Percentiles rank a stretch among this genome's conserved stretches.
These are phyloP conservation scores for Yamadazyma kitorensis DNA, from an alignment of 805 yeast species.

Conservation along the genomic window DNA sequence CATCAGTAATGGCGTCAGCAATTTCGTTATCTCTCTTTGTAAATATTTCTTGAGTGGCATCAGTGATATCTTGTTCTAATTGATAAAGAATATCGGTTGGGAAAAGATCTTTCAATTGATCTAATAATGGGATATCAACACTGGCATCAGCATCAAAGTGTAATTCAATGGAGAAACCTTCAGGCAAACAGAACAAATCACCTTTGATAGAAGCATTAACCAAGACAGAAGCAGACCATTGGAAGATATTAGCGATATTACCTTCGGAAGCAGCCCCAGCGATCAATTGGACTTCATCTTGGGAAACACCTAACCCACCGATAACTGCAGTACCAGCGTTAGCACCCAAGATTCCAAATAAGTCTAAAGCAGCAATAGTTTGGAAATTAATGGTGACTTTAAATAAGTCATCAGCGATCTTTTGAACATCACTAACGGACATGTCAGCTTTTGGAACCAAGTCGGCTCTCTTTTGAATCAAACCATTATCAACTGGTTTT, in stretches of 20 bases:
- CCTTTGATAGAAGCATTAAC: slow-evolving; percentile 17
- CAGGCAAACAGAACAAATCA: slow-evolving; percentile 25
- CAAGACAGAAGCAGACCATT: slow-evolving; percentile 24
- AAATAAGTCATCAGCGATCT: slow-evolving; percentile 18
- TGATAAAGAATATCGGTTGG: slow-evolving; percentile 8
- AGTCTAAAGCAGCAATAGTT: slow-evolving; percentile 14
- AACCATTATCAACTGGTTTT: background rate
- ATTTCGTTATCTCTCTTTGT: slow-evolving; percentile 8
- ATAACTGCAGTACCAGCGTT: slow-evolving; percentile 21
- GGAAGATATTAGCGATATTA: slow-evolving; percentile 15
- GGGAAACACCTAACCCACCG: slow-evolving; percentile 15
- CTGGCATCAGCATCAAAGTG: slow-evolving; percentile 6
- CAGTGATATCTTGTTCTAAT: slow-evolving; percentile 8
- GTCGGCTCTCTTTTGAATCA: slow-evolving; percentile 10
- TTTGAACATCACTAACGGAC: slow-evolving; percentile 22
- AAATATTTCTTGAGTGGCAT: background rate
- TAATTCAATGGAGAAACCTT: slow-evolving; percentile 18
- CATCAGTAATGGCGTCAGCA: slow-evolving; percentile 5
- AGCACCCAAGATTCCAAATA: slow-evolving; percentile 10
- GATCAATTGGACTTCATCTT: slow-evolving; percentile 10
- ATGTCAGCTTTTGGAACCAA: slow-evolving; percentile 23
- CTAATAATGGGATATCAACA: slow-evolving; percentile 10
- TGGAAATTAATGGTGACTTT: slow-evolving; percentile 24
- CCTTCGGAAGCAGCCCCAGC: slow-evolving; percentile 14
- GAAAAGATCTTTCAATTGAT: slow-evolving; percentile 8